Base-by-base conservation (phyloP, 148 eudicot genomes). In the Chenopodium berlandieri region DNA sequence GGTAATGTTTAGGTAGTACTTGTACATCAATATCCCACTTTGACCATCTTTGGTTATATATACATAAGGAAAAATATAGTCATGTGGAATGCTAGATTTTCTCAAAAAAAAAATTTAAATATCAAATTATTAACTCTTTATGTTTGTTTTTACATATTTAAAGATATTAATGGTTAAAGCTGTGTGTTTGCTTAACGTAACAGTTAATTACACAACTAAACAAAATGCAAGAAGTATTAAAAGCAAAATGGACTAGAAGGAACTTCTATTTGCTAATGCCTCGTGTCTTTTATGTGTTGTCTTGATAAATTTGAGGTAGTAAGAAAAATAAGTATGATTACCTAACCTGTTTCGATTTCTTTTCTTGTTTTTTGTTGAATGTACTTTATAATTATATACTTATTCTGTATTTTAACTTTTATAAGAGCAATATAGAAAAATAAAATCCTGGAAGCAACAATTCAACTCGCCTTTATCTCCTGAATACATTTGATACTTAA, bases 201-300 rank as follows among this genome's bases (percentile, higher is more conserved):
- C 44, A 40, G 7, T 40, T 5, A 40, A 40, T 40, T 40, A 40
- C 7, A 6, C 44, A 40, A 40, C 44, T 40, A 40, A 40, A 40
- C 44, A 40, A 40, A 40, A 40, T 40, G 44, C 44, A 40, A 40
- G 8, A 40, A 25, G 3, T 50, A 50, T 50, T 27, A 14, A 48
- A 12, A 60, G 54, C 62, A 72, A 25, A 37, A 7, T 62, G 17
- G 71, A 78, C 22, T 50, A 76, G 40, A 78, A 73, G 11, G 77
- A 77, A 67, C 23, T 48, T 47, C 30, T 12, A 60, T 34, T 71
- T 78, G 62, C 54, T 50, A 11, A 50, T 10, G 54, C 54, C 54
- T 50, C 14, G 54, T 9, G 54, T 50, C 54, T 50, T 50, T 44
- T 16, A 30, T 67, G 62, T 56, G 31, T 73, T 16, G 20, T 64